Conservation (phyloP, 2,329 filamentous ascomycete genomes). For the Monosporascus ibericus region DNA sequence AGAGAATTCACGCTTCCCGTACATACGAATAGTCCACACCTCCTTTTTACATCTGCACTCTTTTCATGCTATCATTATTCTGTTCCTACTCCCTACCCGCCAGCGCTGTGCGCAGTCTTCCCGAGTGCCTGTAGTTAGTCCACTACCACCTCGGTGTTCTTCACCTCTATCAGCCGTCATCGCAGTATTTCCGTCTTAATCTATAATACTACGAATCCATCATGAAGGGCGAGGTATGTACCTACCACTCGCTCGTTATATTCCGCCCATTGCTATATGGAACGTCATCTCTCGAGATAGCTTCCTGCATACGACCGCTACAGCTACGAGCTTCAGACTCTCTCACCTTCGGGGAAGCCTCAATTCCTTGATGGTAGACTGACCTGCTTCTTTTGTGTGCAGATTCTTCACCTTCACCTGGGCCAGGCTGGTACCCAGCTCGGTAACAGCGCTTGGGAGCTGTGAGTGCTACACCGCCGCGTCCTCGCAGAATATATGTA, state of each 20-base stretch:
- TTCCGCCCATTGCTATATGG: conserved; percentile 1
- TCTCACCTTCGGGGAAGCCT: background rate
- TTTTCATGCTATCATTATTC: conserved; percentile 7
- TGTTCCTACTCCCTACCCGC: conserved; percentile 7
- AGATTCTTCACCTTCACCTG: conserved; percentile 60
- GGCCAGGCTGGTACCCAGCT: conserved; percentile 69
- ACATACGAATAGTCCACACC: conserved; percentile 10
- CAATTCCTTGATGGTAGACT: conserved; percentile 4
- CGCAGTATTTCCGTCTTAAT: conserved; percentile 8
- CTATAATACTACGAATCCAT: conserved; percentile 22
- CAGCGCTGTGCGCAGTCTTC: conserved; percentile 20
- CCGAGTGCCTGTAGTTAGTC: background rate
- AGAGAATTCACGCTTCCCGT: background rate
- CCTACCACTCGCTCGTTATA: conserved; percentile 4
- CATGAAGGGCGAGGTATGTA: conserved; percentile 54
- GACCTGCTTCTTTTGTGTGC: conserved; percentile 5
- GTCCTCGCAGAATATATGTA: background rate
- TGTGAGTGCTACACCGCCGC: conserved; percentile 46
- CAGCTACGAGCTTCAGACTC: background rate
- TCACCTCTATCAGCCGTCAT: conserved; percentile 4
- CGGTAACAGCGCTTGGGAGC: conserved; percentile 70
- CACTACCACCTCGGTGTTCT: background rate
- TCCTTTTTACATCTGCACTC: conserved; percentile 17
- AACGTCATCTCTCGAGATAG: background rate
- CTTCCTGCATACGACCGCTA: background rate